Conservation (phyloP, 495 filamentous ascomycete genomes). For the Penicillium mononematosum region DNA sequence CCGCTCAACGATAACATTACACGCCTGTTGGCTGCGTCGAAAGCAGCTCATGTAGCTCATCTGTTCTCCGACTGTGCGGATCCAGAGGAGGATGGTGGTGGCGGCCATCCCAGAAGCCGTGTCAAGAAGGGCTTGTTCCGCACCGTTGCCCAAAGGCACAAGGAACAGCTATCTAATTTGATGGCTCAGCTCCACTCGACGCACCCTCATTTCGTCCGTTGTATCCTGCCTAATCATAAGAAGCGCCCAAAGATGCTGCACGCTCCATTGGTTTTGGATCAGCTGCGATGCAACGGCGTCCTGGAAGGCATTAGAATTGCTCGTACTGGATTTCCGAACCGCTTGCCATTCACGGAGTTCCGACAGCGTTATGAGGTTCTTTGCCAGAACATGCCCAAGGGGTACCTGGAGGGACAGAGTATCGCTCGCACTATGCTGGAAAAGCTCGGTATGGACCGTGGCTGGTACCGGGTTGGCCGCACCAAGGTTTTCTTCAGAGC, state of each 20-base stretch:
- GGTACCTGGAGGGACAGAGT: slow-evolving; percentile 85
- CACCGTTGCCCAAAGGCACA: slow-evolving; percentile 95
- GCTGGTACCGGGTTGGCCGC: slow-evolving; percentile 87
- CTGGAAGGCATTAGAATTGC: slow-evolving; percentile 97
- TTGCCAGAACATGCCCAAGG: slow-evolving; percentile 82
- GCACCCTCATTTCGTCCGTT: slow-evolving; percentile 97
- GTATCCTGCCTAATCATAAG: slow-evolving; percentile 97
- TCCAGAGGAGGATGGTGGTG: slow-evolving; percentile 63
- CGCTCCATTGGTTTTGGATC: slow-evolving; percentile 86
- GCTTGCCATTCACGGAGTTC: slow-evolving; percentile 90
- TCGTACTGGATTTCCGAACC: slow-evolving; percentile 96
- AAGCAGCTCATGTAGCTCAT: slow-evolving; percentile 75
- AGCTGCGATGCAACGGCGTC: slow-evolving; percentile 97
- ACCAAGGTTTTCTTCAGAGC: slow-evolving; percentile 99
- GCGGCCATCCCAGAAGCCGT: slow-evolving; percentile 65
- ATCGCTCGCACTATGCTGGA: slow-evolving; percentile 86
- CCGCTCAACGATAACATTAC: slow-evolving; percentile 97
- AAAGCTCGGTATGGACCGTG: slow-evolving; percentile 76
- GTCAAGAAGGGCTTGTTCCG: slow-evolving; percentile 98
- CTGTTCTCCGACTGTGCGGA: slow-evolving; percentile 89
- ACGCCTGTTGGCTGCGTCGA: slow-evolving; percentile 76
- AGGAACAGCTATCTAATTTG: slow-evolving; percentile 90
- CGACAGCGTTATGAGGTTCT: slow-evolving; percentile 97
- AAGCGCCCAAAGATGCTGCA: slow-evolving; percentile 94
- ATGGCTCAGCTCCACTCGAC: slow-evolving; percentile 96